Evolutionary conservation across 2,329 filamentous ascomycete genomes (phyloP).

Genomic region (Colletotrichum falcatum): DNA sequence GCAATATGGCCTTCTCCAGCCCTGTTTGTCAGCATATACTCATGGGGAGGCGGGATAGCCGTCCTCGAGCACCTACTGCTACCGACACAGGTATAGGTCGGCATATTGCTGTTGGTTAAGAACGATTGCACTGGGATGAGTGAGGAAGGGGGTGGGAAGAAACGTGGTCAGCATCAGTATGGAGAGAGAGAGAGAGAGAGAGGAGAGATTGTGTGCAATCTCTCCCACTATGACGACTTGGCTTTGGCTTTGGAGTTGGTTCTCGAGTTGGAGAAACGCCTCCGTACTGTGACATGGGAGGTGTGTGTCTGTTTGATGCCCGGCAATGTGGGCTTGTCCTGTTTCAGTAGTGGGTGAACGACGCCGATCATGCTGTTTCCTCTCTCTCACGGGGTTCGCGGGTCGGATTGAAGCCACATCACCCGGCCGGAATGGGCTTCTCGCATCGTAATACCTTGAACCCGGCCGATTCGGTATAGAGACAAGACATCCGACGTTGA

Average conservation of each 20-base stretch:
- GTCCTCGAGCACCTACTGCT: neutral
- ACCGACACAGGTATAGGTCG: neutral
- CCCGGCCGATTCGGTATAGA: neutral
- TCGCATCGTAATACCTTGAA: too few species aligned
- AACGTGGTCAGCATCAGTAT: neutral
- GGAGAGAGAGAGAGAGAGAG: neutral
- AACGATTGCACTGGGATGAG: neutral
- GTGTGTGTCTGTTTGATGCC: neutral
- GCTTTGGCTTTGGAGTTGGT: neutral
- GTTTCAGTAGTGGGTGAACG: constrained; percentile 5
- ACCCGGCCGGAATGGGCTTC: neutral
- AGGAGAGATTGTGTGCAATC: neutral
- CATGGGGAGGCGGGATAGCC: neutral
- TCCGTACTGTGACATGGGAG: neutral
- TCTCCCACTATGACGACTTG: neutral
- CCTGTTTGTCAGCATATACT: too few species aligned
- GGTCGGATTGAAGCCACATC: neutral
- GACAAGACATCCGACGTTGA: neutral
- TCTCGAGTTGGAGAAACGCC: neutral
- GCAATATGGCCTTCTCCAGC: neutral
- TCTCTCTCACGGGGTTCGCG: neutral
- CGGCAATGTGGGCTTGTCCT: neutral
- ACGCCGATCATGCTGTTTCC: neutral
- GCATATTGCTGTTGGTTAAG: neutral
- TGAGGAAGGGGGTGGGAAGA: neutral